Percentiles rank a stretch among this genome's conserved stretches.
Conservation (phyloP, 2,329 filamentous ascomycete species). For the Westerdykella ornata region DNA sequence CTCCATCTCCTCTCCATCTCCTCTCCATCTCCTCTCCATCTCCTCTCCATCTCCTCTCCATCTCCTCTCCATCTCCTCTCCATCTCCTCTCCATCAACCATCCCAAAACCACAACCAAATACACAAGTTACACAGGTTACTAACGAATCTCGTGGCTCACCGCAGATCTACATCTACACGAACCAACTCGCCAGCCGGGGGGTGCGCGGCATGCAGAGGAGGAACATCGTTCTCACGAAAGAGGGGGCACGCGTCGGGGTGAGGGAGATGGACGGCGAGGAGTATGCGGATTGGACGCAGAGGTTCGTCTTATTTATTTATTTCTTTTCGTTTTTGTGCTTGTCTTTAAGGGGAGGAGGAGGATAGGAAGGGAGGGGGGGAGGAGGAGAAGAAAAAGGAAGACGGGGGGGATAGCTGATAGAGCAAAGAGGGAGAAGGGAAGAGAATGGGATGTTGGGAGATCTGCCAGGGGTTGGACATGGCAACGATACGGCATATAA, state of each 20-base stretch:
- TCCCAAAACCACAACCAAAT: neutral
- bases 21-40: neutral
- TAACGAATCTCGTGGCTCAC: too few relatives aligned
- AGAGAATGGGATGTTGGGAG: too few relatives aligned
- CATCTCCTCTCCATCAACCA: neutral
- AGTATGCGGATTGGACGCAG: constrained; percentile 68
- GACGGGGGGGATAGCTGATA: too few relatives aligned
- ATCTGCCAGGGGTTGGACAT: too few relatives aligned
- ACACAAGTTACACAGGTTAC: too few relatives aligned
- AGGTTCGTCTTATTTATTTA: constrained; percentile 27
- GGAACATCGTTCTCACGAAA: constrained; percentile 68
- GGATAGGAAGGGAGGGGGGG: neutral
- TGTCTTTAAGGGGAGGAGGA: neutral
- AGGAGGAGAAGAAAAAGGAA: neutral
- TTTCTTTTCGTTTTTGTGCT: neutral
- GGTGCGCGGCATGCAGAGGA: constrained; percentile 64
- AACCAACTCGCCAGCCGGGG: constrained; percentile 60
- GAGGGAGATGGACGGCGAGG: constrained; percentile 61
- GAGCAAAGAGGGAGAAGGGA: too few relatives aligned
- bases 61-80: too few relatives aligned
- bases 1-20: neutral
- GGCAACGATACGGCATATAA: too few relatives aligned
- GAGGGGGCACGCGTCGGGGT: constrained; percentile 67
- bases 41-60: too few relatives aligned
- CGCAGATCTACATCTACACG: constrained; percentile 58